These are phyloP conservation scores for Cryphonectria nitschkei DNA, from an alignment of 2,329 filamentous ascomycete species.

Conservation along the genomic window DNA sequence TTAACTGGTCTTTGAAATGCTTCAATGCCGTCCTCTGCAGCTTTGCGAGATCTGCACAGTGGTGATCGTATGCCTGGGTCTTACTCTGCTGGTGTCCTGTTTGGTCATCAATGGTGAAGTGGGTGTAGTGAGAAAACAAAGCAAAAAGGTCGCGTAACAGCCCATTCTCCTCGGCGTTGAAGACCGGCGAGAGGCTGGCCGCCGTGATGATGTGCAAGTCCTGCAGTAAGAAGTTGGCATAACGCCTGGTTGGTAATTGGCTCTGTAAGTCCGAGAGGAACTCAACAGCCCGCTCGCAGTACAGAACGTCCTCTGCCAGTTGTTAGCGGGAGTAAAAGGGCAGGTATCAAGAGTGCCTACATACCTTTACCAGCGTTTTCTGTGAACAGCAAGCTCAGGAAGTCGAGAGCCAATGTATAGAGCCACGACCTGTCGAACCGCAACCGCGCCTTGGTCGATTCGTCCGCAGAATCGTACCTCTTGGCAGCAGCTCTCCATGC, in stretches of 20 bases:
- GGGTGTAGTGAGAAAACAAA: conserved; percentile 83
- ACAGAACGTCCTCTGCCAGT: conserved; percentile 66
- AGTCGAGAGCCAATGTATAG: conserved; percentile 82
- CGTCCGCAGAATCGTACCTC: conserved; percentile 85
- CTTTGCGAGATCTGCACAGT: conserved; percentile 76
- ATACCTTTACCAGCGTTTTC: conserved; percentile 51
- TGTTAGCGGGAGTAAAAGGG: conserved; percentile 32
- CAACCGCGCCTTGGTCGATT: conserved; percentile 74
- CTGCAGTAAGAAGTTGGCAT: conserved; percentile 85
- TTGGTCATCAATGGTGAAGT: conserved; percentile 91
- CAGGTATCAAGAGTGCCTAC: conserved; percentile 29
- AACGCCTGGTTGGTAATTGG: conserved; percentile 89
- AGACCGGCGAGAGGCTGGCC: conserved; percentile 78
- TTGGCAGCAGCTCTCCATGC: conserved; percentile 88
- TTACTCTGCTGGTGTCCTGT: conserved; percentile 76
- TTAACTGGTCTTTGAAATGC: conserved; percentile 86
- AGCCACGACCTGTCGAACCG: conserved; percentile 95
- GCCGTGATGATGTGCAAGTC: conserved; percentile 83
- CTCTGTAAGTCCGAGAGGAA: conserved; percentile 89
- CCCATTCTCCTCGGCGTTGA: conserved; percentile 72
- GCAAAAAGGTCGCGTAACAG: conserved; percentile 79
- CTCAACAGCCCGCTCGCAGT: conserved; percentile 93
- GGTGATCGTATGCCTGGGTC: conserved; percentile 75
- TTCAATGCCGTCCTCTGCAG: conserved; percentile 80
- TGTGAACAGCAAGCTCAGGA: conserved; percentile 73